Base-by-base conservation (phyloP, 306 rosid genomes). In the Carpinus viminea region DNA sequence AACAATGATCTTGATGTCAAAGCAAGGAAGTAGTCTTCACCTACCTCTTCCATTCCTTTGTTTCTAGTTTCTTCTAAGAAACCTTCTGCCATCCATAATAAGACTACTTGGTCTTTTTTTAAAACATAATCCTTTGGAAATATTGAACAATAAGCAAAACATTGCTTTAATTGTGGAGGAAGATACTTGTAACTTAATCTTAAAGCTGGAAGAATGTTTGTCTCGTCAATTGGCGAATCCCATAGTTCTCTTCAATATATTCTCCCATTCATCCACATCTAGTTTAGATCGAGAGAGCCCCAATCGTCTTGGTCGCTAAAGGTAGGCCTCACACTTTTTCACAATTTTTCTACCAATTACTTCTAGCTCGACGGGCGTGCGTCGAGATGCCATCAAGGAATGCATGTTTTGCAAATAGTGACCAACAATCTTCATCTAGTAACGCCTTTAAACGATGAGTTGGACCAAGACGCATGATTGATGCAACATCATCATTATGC, bases 381-480 rank as follows among this genome's bases (percentile, higher is more conserved):
- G 0, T 31, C 26, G 13, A 6, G 50, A 10, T 41, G 1, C 36
- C 65, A 24, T 54, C 1, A 1, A 2, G 26, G 15, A 72, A 73
- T 31, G 85, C 81, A 2, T 66, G 70, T 21, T 61, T 75, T 51
- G 72, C 65, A 38, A 76, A 76, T 7, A 81, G 31, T 13, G 47
- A 72, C 85, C 85, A 81, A 20, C 85, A 81, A 51, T 81, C 75
- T 15, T 62, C 41, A 12, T 76, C 61, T 0, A 78, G 46, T 47
- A 81, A 72, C 2, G 12, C 7, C 2, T n/a, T 12, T 69, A 81
- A 47, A 4, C 26, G 31, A 28, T 70, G 24, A 64, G 34, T 50
- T 21, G 76, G 68, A 10, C n/a, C 4, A 5, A 73, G 34, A 12
- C 64, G 31, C 76, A 76, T 52, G 12, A 76, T 31, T 1, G 71